These are phyloP conservation scores for Scedosporium boydii DNA, from an alignment of 2,329 filamentous ascomycete species.

Conservation along the genomic window DNA sequence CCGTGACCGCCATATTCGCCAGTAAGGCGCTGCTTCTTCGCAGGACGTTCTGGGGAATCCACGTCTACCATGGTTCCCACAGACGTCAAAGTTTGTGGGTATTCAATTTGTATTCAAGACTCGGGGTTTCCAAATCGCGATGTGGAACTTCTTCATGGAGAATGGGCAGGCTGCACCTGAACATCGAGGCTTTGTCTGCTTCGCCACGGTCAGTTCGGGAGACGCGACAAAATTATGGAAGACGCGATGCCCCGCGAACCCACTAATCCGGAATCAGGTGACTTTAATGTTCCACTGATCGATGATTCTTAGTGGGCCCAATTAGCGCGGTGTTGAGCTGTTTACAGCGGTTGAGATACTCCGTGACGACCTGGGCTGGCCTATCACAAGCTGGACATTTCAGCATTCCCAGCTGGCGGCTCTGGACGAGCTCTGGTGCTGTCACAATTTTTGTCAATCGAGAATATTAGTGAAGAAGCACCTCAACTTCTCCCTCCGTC, in stretches of 20 bases:
- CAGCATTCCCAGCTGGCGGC: neutral
- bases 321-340: neutral
- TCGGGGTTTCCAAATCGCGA: neutral
- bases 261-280: conserved; percentile 2
- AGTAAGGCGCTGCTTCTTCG: conserved; percentile 36
- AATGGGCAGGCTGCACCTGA: too few relatives aligned
- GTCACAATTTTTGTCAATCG: neutral
- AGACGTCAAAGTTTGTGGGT: too few relatives aligned
- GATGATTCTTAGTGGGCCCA: neutral
- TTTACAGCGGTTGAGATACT: neutral
- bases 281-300: neutral
- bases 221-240: conserved; percentile 5
- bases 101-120: too few relatives aligned
- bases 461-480: neutral
- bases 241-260: conserved; percentile 3
- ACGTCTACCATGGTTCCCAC: conserved; percentile 25
- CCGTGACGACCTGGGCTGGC: neutral
- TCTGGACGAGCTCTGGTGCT: too few relatives aligned
- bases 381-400: neutral
- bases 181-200: too few relatives aligned
- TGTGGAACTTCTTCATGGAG: too few relatives aligned
- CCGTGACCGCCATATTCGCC: neutral
- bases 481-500: neutral
- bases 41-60: conserved; percentile 31
- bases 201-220: neutral